These are phyloP conservation scores for Penicillium crustosum DNA, from an alignment of 2,329 filamentous ascomycete genomes.

Conservation along the genomic window DNA sequence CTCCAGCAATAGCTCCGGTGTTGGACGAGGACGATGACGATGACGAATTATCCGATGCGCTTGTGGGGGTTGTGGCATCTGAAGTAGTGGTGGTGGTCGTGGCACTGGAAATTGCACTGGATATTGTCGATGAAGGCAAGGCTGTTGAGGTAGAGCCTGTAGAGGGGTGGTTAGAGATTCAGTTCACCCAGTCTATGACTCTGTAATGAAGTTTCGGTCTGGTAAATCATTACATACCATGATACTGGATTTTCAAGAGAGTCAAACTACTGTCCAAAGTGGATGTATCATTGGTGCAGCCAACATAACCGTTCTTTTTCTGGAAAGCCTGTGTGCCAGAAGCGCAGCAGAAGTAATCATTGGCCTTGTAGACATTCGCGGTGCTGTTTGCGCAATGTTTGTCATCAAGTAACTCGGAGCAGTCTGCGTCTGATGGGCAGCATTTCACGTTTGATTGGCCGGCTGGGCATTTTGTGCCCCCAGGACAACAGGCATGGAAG, in stretches of 20 bases:
- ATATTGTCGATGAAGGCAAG: neutral
- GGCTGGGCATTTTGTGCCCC: conserved; percentile 14
- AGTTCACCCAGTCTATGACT: neutral
- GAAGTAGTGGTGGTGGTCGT: neutral
- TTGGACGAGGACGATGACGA: neutral
- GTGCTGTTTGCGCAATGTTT: conserved; percentile 25
- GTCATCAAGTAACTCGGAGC: conserved; percentile 11
- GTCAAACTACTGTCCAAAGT: neutral
- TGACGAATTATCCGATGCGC: neutral
- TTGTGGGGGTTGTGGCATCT: neutral
- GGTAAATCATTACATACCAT: neutral
- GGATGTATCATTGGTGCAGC: conserved; percentile 15
- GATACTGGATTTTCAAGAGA: conserved; percentile 3
- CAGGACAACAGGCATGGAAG: conserved; percentile 23
- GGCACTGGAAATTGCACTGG: neutral
- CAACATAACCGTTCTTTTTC: conserved; percentile 10
- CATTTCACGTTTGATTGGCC: conserved; percentile 18
- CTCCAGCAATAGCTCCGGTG: conserved; percentile 13
- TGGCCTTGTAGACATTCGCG: conserved; percentile 24
- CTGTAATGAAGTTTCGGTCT: neutral
- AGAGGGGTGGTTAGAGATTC: neutral
- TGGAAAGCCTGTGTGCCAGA: conserved; percentile 13
- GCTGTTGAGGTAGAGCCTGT: conserved; percentile 1
- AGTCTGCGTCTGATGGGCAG: conserved; percentile 20
- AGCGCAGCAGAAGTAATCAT: conserved; percentile 27